Evolutionary conservation across 768 basidiomycete genomes (phyloP).

Genomic region (Phlegmacium glaucopus): DNA sequence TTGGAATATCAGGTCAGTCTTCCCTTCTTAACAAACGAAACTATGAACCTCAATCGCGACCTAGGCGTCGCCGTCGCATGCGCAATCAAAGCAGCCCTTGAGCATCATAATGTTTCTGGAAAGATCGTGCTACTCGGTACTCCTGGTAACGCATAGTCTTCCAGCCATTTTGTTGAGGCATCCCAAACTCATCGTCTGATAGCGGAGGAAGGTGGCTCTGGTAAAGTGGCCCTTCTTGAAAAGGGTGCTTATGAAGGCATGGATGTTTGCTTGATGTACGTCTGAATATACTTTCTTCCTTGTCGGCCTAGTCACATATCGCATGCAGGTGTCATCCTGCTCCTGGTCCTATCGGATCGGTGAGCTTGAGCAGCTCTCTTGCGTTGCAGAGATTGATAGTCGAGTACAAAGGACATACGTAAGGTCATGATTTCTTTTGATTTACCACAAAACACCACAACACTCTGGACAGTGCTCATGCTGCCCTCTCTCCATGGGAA

Average conservation of each 20-base stretch:
- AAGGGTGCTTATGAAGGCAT: constrained; percentile 73
- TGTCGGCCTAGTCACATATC: not conserved
- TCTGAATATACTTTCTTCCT: not conserved
- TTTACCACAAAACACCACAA: not conserved
- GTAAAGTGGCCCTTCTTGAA: constrained; percentile 69
- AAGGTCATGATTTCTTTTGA: constrained; percentile 11
- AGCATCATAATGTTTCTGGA: constrained; percentile 60
- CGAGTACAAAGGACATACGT: constrained; percentile 77
- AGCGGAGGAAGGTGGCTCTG: constrained; percentile 80
- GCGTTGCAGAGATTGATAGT: constrained; percentile 58
- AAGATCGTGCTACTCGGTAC: constrained; percentile 74
- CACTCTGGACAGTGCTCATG: constrained; percentile 57
- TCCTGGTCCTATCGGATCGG: constrained; percentile 67
- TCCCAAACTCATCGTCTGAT: not conserved
- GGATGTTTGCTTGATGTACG: constrained; percentile 74
- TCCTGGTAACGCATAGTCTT: constrained; percentile 46
- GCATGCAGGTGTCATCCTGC: constrained; percentile 73
- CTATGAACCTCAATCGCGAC: not conserved
- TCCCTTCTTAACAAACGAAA: not conserved
- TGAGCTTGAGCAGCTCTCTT: constrained; percentile 61
- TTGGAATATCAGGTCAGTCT: constrained; percentile 54
- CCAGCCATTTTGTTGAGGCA: not conserved
- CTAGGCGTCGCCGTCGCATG: constrained; percentile 69
- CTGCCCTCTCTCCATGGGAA: constrained; percentile 80
- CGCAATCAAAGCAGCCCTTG: constrained; percentile 61